phyloP scores from a whole-genome alignment of 768 basidiomycete genomes.

The Suillus luteus region DNA sequence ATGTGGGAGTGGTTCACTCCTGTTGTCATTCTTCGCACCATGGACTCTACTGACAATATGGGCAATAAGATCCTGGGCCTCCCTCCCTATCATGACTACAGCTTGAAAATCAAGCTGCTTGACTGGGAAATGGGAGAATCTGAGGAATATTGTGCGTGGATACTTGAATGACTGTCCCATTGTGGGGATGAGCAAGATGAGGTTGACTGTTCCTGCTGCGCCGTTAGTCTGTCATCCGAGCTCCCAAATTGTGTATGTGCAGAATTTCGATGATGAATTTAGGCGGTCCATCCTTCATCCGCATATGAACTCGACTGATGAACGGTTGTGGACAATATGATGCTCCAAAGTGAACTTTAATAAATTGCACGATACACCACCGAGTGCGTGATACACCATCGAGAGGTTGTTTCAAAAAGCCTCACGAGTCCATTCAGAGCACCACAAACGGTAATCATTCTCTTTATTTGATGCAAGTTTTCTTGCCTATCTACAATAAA shows the following conservation, averaged over 20 bases:
- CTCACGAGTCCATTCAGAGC: too few species aligned
- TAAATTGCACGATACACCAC: too few species aligned
- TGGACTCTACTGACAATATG: slow-evolving; percentile 2
- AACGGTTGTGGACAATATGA: neutral
- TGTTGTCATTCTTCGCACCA: slow-evolving; percentile 4
- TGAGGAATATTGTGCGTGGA: slow-evolving; percentile 13
- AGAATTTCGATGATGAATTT: neutral
- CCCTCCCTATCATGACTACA: slow-evolving; percentile 9
- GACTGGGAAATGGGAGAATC: slow-evolving; percentile 7
- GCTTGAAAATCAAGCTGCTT: neutral
- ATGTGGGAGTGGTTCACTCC: slow-evolving; percentile 11
- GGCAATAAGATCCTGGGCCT: slow-evolving; percentile 10
- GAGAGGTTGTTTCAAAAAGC: too few species aligned
- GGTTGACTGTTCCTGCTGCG: neutral
- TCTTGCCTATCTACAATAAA: too few species aligned
- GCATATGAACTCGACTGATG: neutral
- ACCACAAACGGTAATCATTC: too few species aligned
- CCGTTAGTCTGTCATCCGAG: too few species aligned
- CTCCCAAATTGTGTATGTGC: too few species aligned
- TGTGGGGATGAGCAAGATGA: neutral
- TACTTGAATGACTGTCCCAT: neutral
- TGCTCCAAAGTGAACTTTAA: too few species aligned
- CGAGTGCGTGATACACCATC: too few species aligned
- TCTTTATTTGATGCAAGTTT: too few species aligned
- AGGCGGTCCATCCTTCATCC: neutral